Conservation (phyloP, 495 filamentous ascomycete species). For the Rusavskia elegans region DNA sequence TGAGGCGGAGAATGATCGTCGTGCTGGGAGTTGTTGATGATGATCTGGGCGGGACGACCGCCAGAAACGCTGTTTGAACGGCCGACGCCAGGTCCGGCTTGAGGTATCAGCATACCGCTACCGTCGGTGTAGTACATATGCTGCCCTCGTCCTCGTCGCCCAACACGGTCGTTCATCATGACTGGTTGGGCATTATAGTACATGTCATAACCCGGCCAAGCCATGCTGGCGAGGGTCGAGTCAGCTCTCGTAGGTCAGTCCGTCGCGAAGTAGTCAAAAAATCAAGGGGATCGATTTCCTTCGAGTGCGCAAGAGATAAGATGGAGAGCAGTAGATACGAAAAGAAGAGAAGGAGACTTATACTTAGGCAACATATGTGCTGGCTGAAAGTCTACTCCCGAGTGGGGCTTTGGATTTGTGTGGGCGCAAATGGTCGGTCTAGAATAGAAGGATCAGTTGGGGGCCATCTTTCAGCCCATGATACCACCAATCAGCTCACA, state of each 20-base stretch:
- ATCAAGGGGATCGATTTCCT: too few species aligned
- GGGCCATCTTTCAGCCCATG: neutral
- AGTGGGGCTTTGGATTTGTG: neutral
- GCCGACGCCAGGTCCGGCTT: slow-evolving; percentile 1
- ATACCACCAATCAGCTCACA: too few species aligned
- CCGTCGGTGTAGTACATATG: slow-evolving; percentile 6
- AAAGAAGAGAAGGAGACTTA: too few species aligned
- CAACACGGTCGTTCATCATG: slow-evolving; percentile 1
- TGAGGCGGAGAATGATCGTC: slow-evolving; percentile 8
- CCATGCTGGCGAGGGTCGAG: neutral
- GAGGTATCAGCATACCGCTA: slow-evolving; percentile 11
- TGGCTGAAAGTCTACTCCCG: neutral
- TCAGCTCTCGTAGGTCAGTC: neutral
- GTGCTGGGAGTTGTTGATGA: slow-evolving; percentile 12
- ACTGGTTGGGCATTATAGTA: slow-evolving; percentile 1
- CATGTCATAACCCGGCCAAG: neutral
- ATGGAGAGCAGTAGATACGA: neutral
- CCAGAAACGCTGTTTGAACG: slow-evolving; percentile 8
- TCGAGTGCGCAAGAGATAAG: neutral
- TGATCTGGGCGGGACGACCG: slow-evolving; percentile 9
- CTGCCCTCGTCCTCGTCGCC: slow-evolving; percentile 4
- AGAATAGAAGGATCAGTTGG: neutral
- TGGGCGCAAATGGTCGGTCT: neutral
- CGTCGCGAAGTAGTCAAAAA: neutral
- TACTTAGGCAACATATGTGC: neutral